Conservation (phyloP, 345 rosid species). For the Alliaria petiolata region DNA sequence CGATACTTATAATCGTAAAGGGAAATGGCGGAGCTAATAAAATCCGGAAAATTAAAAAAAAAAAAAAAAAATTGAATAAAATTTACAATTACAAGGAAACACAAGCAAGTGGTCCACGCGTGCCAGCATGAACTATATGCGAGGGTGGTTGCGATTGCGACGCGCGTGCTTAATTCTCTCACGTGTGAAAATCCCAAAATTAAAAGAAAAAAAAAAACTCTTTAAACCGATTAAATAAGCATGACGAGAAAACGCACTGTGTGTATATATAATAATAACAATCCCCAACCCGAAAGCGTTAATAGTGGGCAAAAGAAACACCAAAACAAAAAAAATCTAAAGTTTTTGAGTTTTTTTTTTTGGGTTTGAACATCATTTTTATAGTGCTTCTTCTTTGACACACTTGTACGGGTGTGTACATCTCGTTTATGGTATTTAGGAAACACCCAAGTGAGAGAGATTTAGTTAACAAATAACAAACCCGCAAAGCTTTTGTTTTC, state of each 20-base stretch:
- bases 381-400: constrained; percentile 13
- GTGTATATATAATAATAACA: constrained; percentile 12
- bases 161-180: constrained; percentile 53
- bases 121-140: constrained; percentile 43
- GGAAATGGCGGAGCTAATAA: not conserved
- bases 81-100: not conserved
- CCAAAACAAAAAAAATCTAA: not conserved
- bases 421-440: constrained; percentile 2
- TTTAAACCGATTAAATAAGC: not conserved
- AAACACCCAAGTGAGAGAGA: not conserved
- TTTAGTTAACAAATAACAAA: no score
- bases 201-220: not conserved
- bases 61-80: not conserved
- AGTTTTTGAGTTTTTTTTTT: not conserved
- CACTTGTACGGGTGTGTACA: constrained; percentile 22
- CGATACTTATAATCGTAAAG: not conserved
- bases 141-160: constrained; percentile 22
- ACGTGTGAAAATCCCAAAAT: constrained; percentile 42
- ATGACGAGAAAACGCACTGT: constrained; percentile 33
- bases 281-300: constrained; percentile 6
- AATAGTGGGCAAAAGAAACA: constrained; percentile 6
- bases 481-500: not conserved
- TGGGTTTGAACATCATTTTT: not conserved
- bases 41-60: not conserved
- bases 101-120: constrained; percentile 58